Percentiles rank a stretch among this genome's conserved stretches.
Conservation (phyloP, 139 green algal species). For the Choricystis sp. region DNA sequence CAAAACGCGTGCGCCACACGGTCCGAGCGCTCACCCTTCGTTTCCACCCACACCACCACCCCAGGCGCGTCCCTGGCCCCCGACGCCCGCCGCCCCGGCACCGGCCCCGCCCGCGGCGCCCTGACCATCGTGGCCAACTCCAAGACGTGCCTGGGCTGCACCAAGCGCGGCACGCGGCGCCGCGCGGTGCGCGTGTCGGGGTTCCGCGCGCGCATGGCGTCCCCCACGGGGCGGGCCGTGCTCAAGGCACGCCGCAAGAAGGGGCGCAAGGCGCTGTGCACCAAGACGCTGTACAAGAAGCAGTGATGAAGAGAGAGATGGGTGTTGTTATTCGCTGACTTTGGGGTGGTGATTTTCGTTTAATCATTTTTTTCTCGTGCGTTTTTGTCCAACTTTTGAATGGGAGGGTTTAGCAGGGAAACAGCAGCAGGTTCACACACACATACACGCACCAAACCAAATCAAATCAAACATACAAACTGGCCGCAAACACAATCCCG, state of each 20-base stretch:
- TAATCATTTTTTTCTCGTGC: not conserved
- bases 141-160: conserved; percentile 31
- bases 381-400: not conserved
- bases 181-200: conserved; percentile 29
- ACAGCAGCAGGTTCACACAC: no score
- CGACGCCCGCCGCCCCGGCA: no score
- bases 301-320: not conserved
- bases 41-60: not conserved
- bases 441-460: no score
- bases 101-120: conserved; percentile 11
- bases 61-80: not conserved
- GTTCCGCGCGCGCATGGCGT: conserved; percentile 32
- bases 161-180: conserved; percentile 32
- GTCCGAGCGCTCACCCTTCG: not conserved
- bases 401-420: no score
- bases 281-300: not conserved
- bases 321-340: no score
- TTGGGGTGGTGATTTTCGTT: no score
- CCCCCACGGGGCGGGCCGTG: conserved; percentile 28
- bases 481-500: conserved; percentile 45
- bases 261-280: conserved; percentile 35
- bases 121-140: conserved; percentile 28
- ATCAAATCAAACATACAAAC: conserved; percentile 43
- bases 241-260: conserved; percentile 32
- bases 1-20: not conserved